Base-by-base conservation (phyloP, 441 rosid species). In the Gossypium gossypioides region DNA sequence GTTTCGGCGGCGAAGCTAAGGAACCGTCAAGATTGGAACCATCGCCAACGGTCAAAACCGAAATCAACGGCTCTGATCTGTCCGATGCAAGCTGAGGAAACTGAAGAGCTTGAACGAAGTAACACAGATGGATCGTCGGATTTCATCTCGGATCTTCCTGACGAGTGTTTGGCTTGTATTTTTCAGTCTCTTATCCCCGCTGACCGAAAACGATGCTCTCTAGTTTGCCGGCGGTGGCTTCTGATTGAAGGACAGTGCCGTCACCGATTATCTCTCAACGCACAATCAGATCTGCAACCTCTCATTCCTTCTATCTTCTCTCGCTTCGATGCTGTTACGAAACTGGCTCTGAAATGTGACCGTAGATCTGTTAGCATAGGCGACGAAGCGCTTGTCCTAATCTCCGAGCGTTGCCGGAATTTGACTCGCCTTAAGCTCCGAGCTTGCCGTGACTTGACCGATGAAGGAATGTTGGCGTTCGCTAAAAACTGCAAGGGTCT, bases 281-380 rank as follows among this genome's bases (percentile, higher is more conserved):
- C 98, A 16, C 80, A 77, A 29, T 76, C 84, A 55, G 97, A 88
- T 84, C 92, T 93, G 27, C 55, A 80, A n/a, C 76, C 88, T 3
- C 12, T 81, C 56, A 75, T 93, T 37, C 80, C 81, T 22, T 73
- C 85, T 37, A 82, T 91, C 2, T 93, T 93, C 78, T 72, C 90
- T 60, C 88, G 98, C 42, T 93, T 88, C 84, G 96, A 93, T 73
- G 75, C 90, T 24, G 97, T 92, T 19, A 91, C 98, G 1, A 91
- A 93, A 73, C 96, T 91, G 3, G 88, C 91, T 7, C 81, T 91
- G 67, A 88, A 87, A 82, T 91, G 96, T 69, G 96, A 91, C 76
- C 94, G 94, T 25, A 91, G 83, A 81, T 87, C 88, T 22, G 74
- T 74, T 1, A 89, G 97, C 40, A 84, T 93, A 59, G 85, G 83